Evolutionary conservation across 148 eudicot species (phyloP).

Genomic region (Cornus controversa): DNA sequence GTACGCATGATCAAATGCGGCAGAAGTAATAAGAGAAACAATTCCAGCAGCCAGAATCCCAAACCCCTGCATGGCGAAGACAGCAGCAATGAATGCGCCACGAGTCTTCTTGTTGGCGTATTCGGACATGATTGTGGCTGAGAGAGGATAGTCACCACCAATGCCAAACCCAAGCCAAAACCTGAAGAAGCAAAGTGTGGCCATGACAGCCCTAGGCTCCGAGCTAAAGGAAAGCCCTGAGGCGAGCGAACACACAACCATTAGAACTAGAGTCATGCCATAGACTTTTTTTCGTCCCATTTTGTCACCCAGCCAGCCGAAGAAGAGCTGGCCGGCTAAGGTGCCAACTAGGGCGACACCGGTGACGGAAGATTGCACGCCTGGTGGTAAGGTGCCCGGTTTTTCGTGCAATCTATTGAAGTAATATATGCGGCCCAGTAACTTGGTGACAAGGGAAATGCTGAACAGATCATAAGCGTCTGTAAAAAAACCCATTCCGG

Average conservation of each 20-base stretch:
- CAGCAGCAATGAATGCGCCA: constrained; percentile 69
- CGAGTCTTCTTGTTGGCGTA: constrained; percentile 78
- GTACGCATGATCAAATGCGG: constrained; percentile 29
- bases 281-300: constrained; percentile 68
- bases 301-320: constrained; percentile 79
- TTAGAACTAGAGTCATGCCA: constrained; percentile 57
- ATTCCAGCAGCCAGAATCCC: constrained; percentile 64
- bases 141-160: constrained; percentile 79
- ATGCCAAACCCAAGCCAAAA: constrained; percentile 84
- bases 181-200: constrained; percentile 74
- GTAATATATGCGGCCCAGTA: constrained; percentile 74
- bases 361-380: constrained; percentile 52
- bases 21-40: constrained; percentile 41
- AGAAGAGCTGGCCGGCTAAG: constrained; percentile 66
- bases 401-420: constrained; percentile 15
- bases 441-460: constrained; percentile 64
- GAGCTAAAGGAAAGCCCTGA: constrained; percentile 60
- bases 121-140: constrained; percentile 82
- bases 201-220: constrained; percentile 48
- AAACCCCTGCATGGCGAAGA: constrained; percentile 79
- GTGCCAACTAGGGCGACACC: constrained; percentile 79
- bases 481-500: constrained; percentile 87
- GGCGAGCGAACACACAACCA: constrained; percentile 59
- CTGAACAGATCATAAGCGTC: constrained; percentile 78
- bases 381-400: constrained; percentile 64